phyloP scores from a whole-genome alignment of 31 red algal species.

The Porphyra umbilicalis region DNA sequence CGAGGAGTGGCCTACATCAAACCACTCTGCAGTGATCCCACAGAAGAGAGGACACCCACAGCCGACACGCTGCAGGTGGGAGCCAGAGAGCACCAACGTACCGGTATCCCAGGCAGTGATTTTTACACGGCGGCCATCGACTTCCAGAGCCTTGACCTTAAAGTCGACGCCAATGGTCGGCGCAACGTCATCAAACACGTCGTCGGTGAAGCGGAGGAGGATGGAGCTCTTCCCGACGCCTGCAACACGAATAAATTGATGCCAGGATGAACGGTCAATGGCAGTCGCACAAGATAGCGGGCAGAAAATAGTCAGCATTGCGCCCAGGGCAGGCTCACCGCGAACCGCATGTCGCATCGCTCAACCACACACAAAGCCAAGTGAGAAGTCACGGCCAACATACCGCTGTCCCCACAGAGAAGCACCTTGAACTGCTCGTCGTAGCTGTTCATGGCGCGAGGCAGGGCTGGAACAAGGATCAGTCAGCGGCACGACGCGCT shows the following conservation, averaged over 20 bases:
- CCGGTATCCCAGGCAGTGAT: slow-evolving; percentile 87
- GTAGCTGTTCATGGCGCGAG: slow-evolving; percentile 21
- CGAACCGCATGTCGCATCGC: no score
- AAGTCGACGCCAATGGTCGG: slow-evolving; percentile 98
- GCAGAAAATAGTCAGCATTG: no score
- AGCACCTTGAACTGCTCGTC: slow-evolving; percentile 93
- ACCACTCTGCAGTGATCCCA: no score
- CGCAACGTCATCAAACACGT: slow-evolving; percentile 82
- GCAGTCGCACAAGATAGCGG: no score
- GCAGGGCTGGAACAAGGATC: background rate
- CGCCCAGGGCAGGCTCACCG: no score
- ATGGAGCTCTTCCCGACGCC: slow-evolving; percentile 88
- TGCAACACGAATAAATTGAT: background rate
- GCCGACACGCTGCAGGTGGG: no score
- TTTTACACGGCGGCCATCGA: slow-evolving; percentile 78
- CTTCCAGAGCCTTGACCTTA: slow-evolving; percentile 65
- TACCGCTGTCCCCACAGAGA: slow-evolving; percentile 49
- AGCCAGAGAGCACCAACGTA: no score
- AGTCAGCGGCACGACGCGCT: no score
- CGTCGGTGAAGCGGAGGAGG: slow-evolving; percentile 84
- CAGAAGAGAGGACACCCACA: no score
- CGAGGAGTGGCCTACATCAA: no score
- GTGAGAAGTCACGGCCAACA: background rate
- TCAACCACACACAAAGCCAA: background rate
- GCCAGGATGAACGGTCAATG: no score